These are phyloP conservation scores for Brassica napus DNA, from an alignment of 345 rosid genomes.

Conservation along the genomic window Da-Ae NC_063447.1:40186001-40186500, in stretches of 20 bases:
- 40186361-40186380: not conserved
- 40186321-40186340: not conserved
- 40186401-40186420: not conserved
- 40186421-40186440: not conserved
- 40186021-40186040: slow-evolving; percentile 23
- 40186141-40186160: slow-evolving; percentile 10
- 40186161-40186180: slow-evolving; percentile 6
- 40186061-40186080: not conserved
- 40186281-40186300: not conserved
- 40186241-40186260: not conserved
- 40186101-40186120: not conserved
- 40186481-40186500: no score
- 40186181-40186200: not conserved
- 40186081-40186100: not conserved
- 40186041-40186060: slow-evolving; percentile 33
- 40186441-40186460: no score
- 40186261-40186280: not conserved
- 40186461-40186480: no score
- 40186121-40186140: not conserved
- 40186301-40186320: not conserved
- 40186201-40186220: no score
- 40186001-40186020: slow-evolving; percentile 32
- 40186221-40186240: not conserved
- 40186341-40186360: not conserved
- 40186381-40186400: slow-evolving; percentile 11